Conservation (phyloP, 108 stramenopile genomes). For the Thalassiosira profunda region DNA sequence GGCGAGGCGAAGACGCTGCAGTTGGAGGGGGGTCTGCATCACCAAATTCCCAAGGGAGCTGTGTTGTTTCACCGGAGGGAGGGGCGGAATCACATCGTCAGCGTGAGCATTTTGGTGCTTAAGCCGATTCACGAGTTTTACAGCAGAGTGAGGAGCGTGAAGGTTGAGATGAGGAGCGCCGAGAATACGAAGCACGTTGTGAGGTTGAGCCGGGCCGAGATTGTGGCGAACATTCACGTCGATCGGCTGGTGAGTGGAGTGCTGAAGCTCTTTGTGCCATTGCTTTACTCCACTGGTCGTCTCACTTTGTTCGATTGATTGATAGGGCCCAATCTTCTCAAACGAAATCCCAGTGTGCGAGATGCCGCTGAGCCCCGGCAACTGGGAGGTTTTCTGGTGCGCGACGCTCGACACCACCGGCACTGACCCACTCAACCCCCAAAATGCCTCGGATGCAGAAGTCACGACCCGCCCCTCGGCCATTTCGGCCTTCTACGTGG, state of each 20-base stretch:
- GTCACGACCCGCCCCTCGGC: slow-evolving; percentile 11
- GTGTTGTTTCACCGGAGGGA: slow-evolving; percentile 4
- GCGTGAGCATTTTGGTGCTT: slow-evolving; percentile 13
- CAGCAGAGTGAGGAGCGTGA: slow-evolving; percentile 18
- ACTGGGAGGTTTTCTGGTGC: slow-evolving; percentile 26
- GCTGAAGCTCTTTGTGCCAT: neutral
- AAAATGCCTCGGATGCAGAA: slow-evolving; percentile 17
- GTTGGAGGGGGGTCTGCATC: slow-evolving; percentile 33
- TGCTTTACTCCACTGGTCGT: neutral
- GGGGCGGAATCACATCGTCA: neutral
- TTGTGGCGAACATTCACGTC: slow-evolving; percentile 14
- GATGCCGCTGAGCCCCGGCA: slow-evolving; percentile 14
- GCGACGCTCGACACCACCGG: slow-evolving; percentile 17
- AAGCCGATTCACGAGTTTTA: slow-evolving; percentile 40
- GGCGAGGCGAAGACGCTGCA: slow-evolving; percentile 6
- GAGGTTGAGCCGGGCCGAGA: slow-evolving; percentile 10
- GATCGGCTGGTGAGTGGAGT: slow-evolving; percentile 5
- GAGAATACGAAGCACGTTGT: slow-evolving; percentile 7
- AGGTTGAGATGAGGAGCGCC: slow-evolving; percentile 10
- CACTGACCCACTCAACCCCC: slow-evolving; percentile 9
- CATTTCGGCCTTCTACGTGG: slow-evolving; percentile 3
- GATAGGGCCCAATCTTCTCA: neutral
- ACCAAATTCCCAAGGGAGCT: slow-evolving; percentile 22
- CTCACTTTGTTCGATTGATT: neutral
- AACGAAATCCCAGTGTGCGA: slow-evolving; percentile 13